Conservation (phyloP, 2,329 filamentous ascomycete genomes). For the Sclerotinia glacialis region DNA sequence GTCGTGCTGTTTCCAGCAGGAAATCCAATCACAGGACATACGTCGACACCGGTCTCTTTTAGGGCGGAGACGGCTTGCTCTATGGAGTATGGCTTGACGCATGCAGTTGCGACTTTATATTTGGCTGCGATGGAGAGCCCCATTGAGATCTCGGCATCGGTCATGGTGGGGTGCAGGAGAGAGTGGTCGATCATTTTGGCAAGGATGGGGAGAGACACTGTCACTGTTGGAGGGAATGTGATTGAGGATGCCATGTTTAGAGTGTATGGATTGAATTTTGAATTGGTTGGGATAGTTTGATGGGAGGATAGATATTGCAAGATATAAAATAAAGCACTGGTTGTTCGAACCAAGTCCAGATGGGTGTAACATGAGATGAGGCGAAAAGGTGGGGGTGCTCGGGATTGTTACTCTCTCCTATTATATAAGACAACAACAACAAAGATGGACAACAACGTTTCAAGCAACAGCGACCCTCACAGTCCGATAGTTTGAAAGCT, state of each 20-base stretch:
- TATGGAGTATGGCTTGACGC: constrained; percentile 57
- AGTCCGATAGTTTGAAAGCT: not conserved
- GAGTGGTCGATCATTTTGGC: constrained; percentile 60
- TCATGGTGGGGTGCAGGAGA: constrained; percentile 60
- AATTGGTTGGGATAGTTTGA: not conserved
- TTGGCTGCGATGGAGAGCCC: constrained; percentile 50
- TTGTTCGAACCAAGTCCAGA: not conserved
- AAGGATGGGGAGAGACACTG: constrained; percentile 47
- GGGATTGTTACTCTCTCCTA: not conserved
- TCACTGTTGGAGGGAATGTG: constrained; percentile 35
- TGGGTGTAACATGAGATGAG: not conserved
- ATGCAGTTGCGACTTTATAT: constrained; percentile 54
- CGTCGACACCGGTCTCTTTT: constrained; percentile 46
- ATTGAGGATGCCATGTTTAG: not conserved
- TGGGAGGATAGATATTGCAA: not conserved
- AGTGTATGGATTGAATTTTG: not conserved
- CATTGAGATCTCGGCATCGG: constrained; percentile 50
- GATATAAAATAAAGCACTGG: not conserved
- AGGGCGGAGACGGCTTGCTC: constrained; percentile 49
- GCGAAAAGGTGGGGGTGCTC: not conserved
- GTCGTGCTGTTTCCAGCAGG: constrained; percentile 58
- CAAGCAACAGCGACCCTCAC: not conserved
- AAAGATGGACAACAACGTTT: not conserved
- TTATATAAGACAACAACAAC: not conserved
- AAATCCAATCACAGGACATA: constrained; percentile 61